Base-by-base conservation (phyloP, 192 early-diverging fungal species). In the Phlyctochytrium bullatum region DNA sequence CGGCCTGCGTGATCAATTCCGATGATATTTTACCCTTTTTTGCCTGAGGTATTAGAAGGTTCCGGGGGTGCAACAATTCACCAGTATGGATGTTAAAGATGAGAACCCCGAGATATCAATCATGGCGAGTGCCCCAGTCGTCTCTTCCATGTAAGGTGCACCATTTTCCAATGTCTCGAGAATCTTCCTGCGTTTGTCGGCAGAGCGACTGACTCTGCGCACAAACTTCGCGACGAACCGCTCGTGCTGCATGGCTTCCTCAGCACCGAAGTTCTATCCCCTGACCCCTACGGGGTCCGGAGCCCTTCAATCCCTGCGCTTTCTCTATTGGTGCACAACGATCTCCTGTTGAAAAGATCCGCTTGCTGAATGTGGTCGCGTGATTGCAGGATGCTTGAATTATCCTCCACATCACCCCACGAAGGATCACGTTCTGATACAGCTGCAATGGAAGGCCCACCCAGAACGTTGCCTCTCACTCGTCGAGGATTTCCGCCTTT, bases 51-150 rank as follows among this genome's bases (percentile, higher is more conserved):
- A 3, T 33, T 6, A 53, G 28, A 28, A 40, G 57, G 30, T 28
- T 58, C 10, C 24, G 14, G 32, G 56, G 28, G 3, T 32, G 2
- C 24, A 12, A 61, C 20, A 4, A 23, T 53, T 60, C 51, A 71
- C 52, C 30, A 72, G 40, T 10, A 61, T 72, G 4, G 70, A 72
- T 6, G 70, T 72, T 51, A 72, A 66, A 0, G 70, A 63, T n/a
- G 70, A 65, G 34, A 72, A 72, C 12, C 70, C 70, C 24, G 70
- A 72, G 34, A 72, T 72, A 24, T 72, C 70, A 50, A 72, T 61
- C 70, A 72, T 17, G 24, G 59, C 70, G 20, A 72, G 36, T 32
- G 70, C 70, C 17, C 70, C 70, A 27, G 65, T 54, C 3, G 70
- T 72, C 61, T 72, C 63, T 53, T 72, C 64, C 10, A 65, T 64